Evolutionary conservation across 2,329 filamentous ascomycete genomes (phyloP).

Genomic region (Pezicula radicicola): DNA sequence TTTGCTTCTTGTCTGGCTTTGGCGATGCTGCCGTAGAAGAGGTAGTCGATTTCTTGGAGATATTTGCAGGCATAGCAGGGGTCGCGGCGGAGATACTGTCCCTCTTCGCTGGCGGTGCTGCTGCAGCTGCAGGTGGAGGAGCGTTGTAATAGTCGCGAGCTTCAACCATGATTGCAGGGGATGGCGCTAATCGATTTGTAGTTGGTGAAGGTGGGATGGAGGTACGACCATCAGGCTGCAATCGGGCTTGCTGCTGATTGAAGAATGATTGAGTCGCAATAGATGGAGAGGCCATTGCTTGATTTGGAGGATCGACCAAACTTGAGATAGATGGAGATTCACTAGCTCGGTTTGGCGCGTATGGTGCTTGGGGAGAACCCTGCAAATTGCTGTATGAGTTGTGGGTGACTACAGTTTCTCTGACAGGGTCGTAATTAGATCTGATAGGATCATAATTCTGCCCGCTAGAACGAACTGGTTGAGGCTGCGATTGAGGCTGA

Average conservation of each 20-base stretch:
- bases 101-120: constrained; percentile 11
- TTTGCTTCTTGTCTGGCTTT: constrained; percentile 53
- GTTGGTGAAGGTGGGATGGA: constrained; percentile 28
- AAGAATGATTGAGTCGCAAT: constrained; percentile 30
- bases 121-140: constrained; percentile 18
- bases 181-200: constrained; percentile 20
- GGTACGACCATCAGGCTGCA: constrained; percentile 17
- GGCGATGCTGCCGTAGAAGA: constrained; percentile 50
- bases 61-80: constrained; percentile 20
- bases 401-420: constrained; percentile 52
- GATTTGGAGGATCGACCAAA: constrained; percentile 69
- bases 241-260: constrained; percentile 24
- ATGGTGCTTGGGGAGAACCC: constrained; percentile 41
- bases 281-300: constrained; percentile 26
- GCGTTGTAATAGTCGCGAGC: constrained; percentile 2
- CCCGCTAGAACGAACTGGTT: constrained; percentile 59
- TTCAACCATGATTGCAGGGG: constrained; percentile 9
- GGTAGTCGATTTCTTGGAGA: constrained; percentile 36
- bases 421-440: constrained; percentile 63
- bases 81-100: constrained; percentile 4
- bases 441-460: constrained; percentile 90
- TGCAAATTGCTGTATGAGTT: constrained; percentile 41
- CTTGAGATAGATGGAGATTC: constrained; percentile 90
- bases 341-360: constrained; percentile 65
- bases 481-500: constrained; percentile 30